phyloP scores from a whole-genome alignment of 2,329 filamentous ascomycete species.

The Stemphylium lycopersici region DNA sequence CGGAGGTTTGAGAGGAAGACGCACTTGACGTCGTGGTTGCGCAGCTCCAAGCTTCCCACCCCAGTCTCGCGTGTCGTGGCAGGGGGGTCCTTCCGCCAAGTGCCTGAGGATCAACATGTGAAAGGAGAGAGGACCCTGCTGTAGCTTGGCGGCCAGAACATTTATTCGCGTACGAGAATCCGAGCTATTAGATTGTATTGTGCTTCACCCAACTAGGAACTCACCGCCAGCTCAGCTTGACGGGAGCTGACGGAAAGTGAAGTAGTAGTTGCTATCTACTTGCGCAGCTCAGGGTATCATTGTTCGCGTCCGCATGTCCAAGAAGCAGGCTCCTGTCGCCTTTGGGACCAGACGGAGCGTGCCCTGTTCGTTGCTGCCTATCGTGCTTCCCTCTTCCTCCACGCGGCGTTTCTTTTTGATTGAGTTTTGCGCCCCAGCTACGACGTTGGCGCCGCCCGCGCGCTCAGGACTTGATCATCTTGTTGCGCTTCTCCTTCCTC shows the following conservation, averaged over 20 bases:
- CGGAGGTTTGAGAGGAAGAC: constrained; percentile 16
- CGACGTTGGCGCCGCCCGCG: not conserved
- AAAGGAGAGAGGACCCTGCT: not conserved
- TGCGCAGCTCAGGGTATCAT: constrained; percentile 8
- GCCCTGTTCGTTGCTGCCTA: not conserved
- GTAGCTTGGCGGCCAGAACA: not conserved
- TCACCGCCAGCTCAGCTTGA: too few relatives aligned
- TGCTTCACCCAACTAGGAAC: not conserved
- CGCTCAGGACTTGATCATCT: constrained; percentile 63
- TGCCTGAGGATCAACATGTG: constrained; percentile 4
- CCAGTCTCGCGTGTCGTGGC: constrained; percentile 18
- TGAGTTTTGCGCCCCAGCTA: not conserved
- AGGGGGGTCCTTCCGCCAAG: constrained; percentile 13
- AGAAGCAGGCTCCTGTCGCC: not conserved
- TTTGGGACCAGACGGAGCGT: not conserved
- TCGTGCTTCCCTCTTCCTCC: not conserved
- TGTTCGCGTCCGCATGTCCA: constrained; percentile 1
- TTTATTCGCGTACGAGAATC: not conserved
- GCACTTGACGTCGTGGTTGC: constrained; percentile 8
- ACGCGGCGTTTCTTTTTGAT: constrained; percentile 6
- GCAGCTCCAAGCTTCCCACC: constrained; percentile 6
- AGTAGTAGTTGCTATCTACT: constrained; percentile 8
- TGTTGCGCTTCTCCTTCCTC: constrained; percentile 96
- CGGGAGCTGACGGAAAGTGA: too few relatives aligned
- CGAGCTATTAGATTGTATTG: not conserved